phyloP scores from a whole-genome alignment of 2,329 filamentous ascomycete species.

The Colletotrichum aenigma region DNA sequence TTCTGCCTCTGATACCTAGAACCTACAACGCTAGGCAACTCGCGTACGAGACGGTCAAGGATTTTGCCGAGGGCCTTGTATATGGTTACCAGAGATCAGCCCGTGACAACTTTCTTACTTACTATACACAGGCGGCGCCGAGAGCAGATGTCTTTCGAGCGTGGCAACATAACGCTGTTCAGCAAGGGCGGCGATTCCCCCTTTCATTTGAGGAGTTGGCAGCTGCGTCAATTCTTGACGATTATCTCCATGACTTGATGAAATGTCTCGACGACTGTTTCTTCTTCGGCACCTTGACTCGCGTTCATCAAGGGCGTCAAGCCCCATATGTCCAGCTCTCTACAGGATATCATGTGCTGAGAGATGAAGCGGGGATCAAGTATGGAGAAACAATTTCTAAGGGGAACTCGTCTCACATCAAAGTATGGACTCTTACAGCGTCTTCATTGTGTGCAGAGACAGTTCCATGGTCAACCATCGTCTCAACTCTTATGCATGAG shows the following conservation, averaged over 20 bases:
- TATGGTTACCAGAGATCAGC: not conserved
- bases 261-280: not conserved
- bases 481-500: conserved; percentile 14
- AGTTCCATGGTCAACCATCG: not conserved
- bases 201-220: not conserved
- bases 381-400: not conserved
- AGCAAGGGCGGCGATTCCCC: not conserved
- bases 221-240: not conserved
- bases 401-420: not conserved
- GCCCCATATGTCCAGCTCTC: not conserved
- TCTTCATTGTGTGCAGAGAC: not conserved
- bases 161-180: not conserved
- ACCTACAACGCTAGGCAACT: not conserved
- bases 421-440: not conserved
- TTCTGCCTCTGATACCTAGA: not conserved
- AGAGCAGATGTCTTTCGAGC: not conserved
- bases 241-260: not conserved
- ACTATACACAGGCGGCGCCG: not conserved
- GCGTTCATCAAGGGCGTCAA: not conserved
- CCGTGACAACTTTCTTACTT: not conserved
- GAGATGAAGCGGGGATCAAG: not conserved
- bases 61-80: not conserved
- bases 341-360: not conserved
- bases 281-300: conserved; percentile 4
- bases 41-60: not conserved